These are phyloP conservation scores for Pyrenochaeta sp. DNA, from an alignment of 2,329 filamentous ascomycete species.

Conservation along the genomic window DNA sequence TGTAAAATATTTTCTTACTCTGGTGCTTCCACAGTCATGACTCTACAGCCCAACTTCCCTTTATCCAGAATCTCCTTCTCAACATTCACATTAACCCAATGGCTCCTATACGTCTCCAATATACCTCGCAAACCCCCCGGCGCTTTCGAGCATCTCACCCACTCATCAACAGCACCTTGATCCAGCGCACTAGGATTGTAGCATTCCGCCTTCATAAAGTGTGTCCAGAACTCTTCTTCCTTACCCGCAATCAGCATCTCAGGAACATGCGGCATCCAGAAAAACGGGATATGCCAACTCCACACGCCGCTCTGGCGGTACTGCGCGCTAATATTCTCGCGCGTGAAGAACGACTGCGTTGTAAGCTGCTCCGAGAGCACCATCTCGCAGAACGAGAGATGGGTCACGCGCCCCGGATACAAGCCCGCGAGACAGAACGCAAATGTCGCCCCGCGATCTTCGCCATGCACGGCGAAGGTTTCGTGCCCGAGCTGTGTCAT, in stretches of 20 bases:
- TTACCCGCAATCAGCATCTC: conserved; percentile 51
- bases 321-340: conserved; percentile 27
- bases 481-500: conserved; percentile 63
- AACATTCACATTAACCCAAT: conserved; percentile 30
- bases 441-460: conserved; percentile 26
- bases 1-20: conserved; percentile 12
- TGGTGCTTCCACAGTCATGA: conserved; percentile 30
- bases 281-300: conserved; percentile 36
- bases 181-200: conserved; percentile 49
- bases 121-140: conserved; percentile 26
- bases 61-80: conserved; percentile 25
- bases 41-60: conserved; percentile 22
- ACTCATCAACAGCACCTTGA: conserved; percentile 28
- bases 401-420: conserved; percentile 22
- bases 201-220: conserved; percentile 52
- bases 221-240: conserved; percentile 50
- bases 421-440: conserved; percentile 27
- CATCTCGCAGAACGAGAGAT: conserved; percentile 29
- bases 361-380: conserved; percentile 24
- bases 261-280: conserved; percentile 47
- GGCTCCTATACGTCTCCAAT: conserved; percentile 27
- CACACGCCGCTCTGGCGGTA: conserved; percentile 27
- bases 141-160: conserved; percentile 25
- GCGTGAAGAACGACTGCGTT: conserved; percentile 27
- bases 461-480: conserved; percentile 78